Base-by-base conservation (phyloP, 176 grass and related monocot species). In the Tuctoria greenei region DNA sequence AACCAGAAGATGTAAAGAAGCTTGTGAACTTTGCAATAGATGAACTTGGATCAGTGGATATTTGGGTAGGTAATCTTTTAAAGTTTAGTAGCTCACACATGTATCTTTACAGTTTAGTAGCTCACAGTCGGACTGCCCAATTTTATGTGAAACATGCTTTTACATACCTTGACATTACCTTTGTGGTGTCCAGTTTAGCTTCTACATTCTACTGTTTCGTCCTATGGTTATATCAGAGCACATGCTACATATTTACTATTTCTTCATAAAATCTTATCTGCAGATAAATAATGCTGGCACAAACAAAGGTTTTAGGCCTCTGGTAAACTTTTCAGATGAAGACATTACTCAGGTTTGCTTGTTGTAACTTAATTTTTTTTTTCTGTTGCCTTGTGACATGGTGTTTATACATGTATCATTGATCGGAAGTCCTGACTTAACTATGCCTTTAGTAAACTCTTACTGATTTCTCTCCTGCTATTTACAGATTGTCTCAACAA, bases 251-350 rank as follows among this genome's bases (percentile, higher is more conserved):
- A 75, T 66, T 61, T 38, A 52, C 17, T 31, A 8, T 34, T 67
- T 81, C 31, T 67, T 83, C 31, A 83, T 84, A 52, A 65, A 26
- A 78, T 61, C 34, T 50, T 88, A 42, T 92, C 26, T 71, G 41
- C 85, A 99, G 96, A 99, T 99, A 75, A 99, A 99, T 78, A 99
- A 99, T 87, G 96, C 96, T 88, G 96, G 96, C 52, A 90, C 81
- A 70, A 99, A 99, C 76, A 99, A 99, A 90, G 96, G 96, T 62
- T 99, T 99, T 81, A 86, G 96, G 78, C 92, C 96, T 25, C 69
- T 99, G 4, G 68, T 99, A 55, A 88, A 83, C n/a, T 99, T 99
- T 78, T 90, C 92, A 56, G 92, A 99, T 78, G 96, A 99, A 77
- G 96, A 99, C 71, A 99, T 99, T 75, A 46, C 81, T 47, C 92